phyloP scores from a whole-genome alignment of 2,329 filamentous ascomycete genomes.

The Immersiporthe knoxdaviesiana region DNA sequence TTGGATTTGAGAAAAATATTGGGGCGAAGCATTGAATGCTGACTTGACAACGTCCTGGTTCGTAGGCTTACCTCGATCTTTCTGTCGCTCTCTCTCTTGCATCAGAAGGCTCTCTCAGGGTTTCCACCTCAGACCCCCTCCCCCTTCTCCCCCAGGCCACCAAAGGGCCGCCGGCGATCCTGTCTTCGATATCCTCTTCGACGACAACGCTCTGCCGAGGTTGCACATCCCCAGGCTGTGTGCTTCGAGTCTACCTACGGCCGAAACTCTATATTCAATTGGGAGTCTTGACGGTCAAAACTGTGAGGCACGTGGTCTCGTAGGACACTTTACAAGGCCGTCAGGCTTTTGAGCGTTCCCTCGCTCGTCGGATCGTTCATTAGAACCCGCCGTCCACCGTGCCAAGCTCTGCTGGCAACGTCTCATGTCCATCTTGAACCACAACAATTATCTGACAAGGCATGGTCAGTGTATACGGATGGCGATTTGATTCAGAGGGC shows the following conservation, averaged over 20 bases:
- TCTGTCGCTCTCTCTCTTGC: no score
- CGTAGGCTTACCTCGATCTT: slow-evolving; percentile 6
- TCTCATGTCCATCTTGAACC: background rate
- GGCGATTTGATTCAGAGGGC: slow-evolving; percentile 3
- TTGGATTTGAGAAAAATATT: background rate
- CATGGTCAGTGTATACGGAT: slow-evolving; percentile 16
- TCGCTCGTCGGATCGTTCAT: background rate
- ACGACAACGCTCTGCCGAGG: slow-evolving; percentile 6
- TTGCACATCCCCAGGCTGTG: slow-evolving; percentile 16
- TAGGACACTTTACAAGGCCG: background rate
- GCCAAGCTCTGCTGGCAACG: background rate
- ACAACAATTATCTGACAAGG: background rate
- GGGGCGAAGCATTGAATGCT: slow-evolving; percentile 23
- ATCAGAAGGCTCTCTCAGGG: slow-evolving; percentile 14
- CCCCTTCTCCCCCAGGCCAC: no score
- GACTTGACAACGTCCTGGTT: slow-evolving; percentile 13
- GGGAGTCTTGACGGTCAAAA: background rate
- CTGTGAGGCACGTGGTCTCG: slow-evolving; percentile 9
- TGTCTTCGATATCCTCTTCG: background rate
- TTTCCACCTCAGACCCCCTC: background rate
- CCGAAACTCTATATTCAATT: background rate
- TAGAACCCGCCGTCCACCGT: slow-evolving; percentile 3
- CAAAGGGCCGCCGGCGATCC: slow-evolving; percentile 3
- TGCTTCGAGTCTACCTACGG: slow-evolving; percentile 16
- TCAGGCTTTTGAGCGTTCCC: background rate